Base-by-base conservation (phyloP, 257 asterid genomes). In the Asclepias syriaca region DNA sequence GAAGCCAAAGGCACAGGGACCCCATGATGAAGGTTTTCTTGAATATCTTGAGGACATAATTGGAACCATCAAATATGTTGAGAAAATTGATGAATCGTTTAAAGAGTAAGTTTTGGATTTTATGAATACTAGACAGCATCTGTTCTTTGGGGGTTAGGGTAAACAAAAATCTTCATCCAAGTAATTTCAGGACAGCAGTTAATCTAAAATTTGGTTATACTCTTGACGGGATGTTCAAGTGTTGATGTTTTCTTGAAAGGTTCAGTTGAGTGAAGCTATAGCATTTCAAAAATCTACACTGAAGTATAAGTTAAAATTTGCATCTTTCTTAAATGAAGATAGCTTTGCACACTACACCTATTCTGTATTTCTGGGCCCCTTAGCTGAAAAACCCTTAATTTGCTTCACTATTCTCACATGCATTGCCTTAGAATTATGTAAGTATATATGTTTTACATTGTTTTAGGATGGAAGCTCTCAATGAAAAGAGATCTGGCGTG, bases 11-110 rank as follows among this genome's bases (percentile, higher is more conserved):
- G 96, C 94, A 78, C 98, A 92, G 77, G 99, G 99, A 34, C 90
- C 99, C 66, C 99, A 95, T 68, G 99, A 95, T 80, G 99, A 95
- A 81, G 98, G 99, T 55, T 95, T 95, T 84, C 97, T 92, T 9
- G 99, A 95, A 86, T 95, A 95, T 83, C 92, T 95, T 14, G 98
- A 95, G 87, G 99, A 95, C 81, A 95, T 95, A 70, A 92, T 95
- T 76, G 98, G 99, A 80, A 95, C 99, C 65, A 80, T 88, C 87
- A 92, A 89, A 88, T 95, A 92, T 60, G 97, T 95, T 1, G 97
- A 92, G 82, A 92, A 86, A 85, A 95, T 95, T 77, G 99, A 95
- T 43, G 99, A 92, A 73, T 86, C 98, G 46, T 89, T 78, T 68
- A 92, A 92, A 78, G 85, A 92, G 99, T 95, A 78, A 81, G 99